Conservation (phyloP, 2,329 filamentous ascomycete genomes). For the Clonostachys rosea region DNA sequence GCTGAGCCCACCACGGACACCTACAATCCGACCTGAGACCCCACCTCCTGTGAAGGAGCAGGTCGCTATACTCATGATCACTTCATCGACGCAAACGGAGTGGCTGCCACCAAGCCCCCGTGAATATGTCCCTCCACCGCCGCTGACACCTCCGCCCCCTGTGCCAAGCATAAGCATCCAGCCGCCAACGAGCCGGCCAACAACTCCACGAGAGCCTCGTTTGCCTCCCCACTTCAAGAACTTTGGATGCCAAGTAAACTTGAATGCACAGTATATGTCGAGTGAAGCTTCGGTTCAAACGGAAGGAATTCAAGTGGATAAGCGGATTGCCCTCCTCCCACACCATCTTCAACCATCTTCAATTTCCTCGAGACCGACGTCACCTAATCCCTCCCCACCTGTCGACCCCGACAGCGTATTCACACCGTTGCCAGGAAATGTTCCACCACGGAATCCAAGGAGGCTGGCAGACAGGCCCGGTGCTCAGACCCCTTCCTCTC, state of each 20-base stretch:
- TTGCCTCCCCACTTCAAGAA: conserved; percentile 82
- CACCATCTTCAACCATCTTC: conserved; percentile 74
- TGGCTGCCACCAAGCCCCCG: conserved; percentile 4
- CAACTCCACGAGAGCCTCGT: conserved; percentile 67
- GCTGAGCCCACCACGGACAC: conserved; percentile 61
- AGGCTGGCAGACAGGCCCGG: conserved; percentile 29
- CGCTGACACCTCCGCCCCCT: conserved; percentile 33
- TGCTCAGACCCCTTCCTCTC: conserved; percentile 38
- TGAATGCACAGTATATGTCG: conserved; percentile 6
- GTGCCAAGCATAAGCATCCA: conserved; percentile 91
- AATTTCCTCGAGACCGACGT: conserved; percentile 58
- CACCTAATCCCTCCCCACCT: conserved; percentile 35
- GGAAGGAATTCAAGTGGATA: conserved; percentile 83
- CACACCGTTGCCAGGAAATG: conserved; percentile 44
- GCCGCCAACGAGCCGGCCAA: conserved; percentile 79
- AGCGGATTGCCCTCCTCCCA: conserved; percentile 69
- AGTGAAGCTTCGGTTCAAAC: conserved; percentile 63
- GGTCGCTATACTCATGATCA: conserved; percentile 33
- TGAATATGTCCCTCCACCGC: conserved; percentile 3
- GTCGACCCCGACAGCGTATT: conserved; percentile 32
- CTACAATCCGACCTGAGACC: conserved; percentile 41
- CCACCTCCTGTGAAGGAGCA: conserved; percentile 28
- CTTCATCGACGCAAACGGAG: conserved; percentile 59
- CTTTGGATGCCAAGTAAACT: conserved; percentile 72
- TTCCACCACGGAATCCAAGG: conserved; percentile 54